Evolutionary conservation across 768 basidiomycete genomes (phyloP), one percentile per base, ranked within the genome.

Genomic region (Collybia sp.): DNA sequence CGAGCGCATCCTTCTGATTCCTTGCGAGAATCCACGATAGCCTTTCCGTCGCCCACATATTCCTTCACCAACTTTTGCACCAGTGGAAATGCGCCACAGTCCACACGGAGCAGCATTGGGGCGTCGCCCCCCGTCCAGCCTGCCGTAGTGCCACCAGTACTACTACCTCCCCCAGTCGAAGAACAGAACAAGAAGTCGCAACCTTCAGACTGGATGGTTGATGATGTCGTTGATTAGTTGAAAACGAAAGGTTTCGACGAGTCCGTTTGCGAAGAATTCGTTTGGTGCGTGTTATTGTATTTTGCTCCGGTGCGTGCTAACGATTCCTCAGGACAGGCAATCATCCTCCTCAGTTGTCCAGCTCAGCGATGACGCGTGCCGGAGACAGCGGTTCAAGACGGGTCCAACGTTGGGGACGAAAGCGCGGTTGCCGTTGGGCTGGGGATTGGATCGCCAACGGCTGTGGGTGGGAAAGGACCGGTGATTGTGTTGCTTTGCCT

Each of bases 301-400:
- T n/a, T n/a, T n/a, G n/a, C n/a, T n/a, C n/a, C n/a, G n/a, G n/a
- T n/a, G n/a, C n/a, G n/a, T n/a, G n/a, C n/a, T n/a, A n/a, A n/a
- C n/a, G n/a, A n/a, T n/a, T n/a, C 34, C 50, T 35, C 60, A 93
- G 95, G 98, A 68, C 93, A 99, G 81, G 96, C 98, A 69, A 98
- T 99, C 8, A 25, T 5, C 15, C 12, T 44, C 30, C 30, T 11
- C 17, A 17, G 43, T 25, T 15, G 43, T 12, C n/a, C 17, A 34
- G 18, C 12, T 4, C 10, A 6, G 13, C 31, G 4, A 32, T 32
- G 16, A 13, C 25, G 43, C 16, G n/a, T 15, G 15, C 17, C 30
- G 20, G 12, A 5, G 5, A 34, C 19, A 34, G 13, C 38, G 41
- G 47, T 10, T 34, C 33, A 10, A 15, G 11, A 10, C 10, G 32